Conservation (phyloP, 768 basidiomycete species). For the Phaeotremella skinneri region DNA sequence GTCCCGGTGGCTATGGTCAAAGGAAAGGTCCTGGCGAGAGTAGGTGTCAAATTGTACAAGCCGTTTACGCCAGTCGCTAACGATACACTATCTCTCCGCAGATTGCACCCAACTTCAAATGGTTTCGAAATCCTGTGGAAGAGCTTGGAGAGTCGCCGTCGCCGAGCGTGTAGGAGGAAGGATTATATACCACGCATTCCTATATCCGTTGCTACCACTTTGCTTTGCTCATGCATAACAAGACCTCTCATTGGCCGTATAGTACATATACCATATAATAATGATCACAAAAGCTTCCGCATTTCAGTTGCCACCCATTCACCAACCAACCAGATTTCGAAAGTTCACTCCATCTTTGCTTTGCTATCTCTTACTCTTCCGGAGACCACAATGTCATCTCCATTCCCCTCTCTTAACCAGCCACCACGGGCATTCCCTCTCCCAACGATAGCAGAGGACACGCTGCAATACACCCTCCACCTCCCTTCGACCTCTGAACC, state of each 20-base stretch:
- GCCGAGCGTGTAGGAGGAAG: too few species aligned
- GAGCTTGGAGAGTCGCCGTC: conserved; percentile 5
- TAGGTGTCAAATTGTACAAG: conserved; percentile 16
- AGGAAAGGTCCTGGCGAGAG: conserved; percentile 48
- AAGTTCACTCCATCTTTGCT: neutral
- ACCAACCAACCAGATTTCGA: too few species aligned
- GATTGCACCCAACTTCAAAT: conserved; percentile 25
- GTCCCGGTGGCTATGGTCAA: conserved; percentile 59
- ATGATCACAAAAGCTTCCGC: neutral
- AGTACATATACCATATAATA: neutral
- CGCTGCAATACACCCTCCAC: conserved; percentile 72
- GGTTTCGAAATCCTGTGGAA: conserved; percentile 22
- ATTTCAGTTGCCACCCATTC: neutral
- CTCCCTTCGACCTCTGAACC: conserved; percentile 55
- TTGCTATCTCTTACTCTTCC: neutral
- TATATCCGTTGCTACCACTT: neutral
- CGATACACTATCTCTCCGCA: neutral
- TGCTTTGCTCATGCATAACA: too few species aligned
- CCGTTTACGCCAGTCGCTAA: neutral
- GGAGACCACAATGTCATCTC: neutral
- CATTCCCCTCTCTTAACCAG: conserved; percentile 23
- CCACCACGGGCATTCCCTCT: conserved; percentile 53
- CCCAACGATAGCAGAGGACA: conserved; percentile 80
- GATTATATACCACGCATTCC: neutral
- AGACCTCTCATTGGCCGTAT: too few species aligned